Percentiles rank a stretch among this genome's conserved stretches.
phyloP scores from a whole-genome alignment of 768 basidiomycete genomes.

The Mycena leptocephala region DNA sequence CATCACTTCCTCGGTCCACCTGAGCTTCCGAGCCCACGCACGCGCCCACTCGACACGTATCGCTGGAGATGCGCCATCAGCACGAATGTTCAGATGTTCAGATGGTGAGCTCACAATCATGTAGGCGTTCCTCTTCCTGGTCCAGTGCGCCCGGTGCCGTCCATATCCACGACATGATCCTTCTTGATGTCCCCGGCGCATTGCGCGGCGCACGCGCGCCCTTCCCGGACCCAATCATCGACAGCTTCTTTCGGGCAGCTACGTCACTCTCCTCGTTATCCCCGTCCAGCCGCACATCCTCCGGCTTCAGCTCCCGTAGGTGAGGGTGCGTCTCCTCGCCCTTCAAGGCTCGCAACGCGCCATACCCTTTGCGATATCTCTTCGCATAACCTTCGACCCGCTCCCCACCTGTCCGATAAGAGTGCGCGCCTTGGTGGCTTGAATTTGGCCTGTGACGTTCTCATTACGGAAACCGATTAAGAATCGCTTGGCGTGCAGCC shows the following conservation, averaged over 20 bases:
- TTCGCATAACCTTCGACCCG: background rate
- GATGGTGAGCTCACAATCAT: background rate
- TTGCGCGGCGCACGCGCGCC: too few relatives aligned
- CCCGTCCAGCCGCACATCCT: too few relatives aligned
- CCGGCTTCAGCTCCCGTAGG: too few relatives aligned
- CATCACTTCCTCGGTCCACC: constrained; percentile 32
- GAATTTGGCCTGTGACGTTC: constrained; percentile 11
- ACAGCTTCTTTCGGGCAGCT: too few relatives aligned
- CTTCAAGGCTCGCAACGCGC: background rate
- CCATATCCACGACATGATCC: too few relatives aligned
- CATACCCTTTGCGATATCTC: background rate
- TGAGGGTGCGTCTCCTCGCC: too few relatives aligned
- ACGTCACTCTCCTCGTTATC: too few relatives aligned
- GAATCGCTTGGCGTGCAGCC: constrained; percentile 21
- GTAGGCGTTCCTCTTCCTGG: background rate
- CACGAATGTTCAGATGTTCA: background rate
- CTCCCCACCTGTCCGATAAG: background rate
- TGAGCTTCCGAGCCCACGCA: constrained; percentile 7
- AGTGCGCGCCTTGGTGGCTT: background rate
- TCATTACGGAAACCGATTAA: constrained; percentile 16
- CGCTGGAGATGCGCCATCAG: background rate
- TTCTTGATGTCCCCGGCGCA: too few relatives aligned
- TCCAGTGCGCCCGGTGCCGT: too few relatives aligned
- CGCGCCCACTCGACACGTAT: constrained; percentile 33
- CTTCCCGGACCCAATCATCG: too few relatives aligned